A percentile compares a stretch with the other conserved stretches of the same genome.
Evolutionary conservation across 495 filamentous ascomycete species (phyloP).

Genomic region (Hypoxylon perforatum): DNA sequence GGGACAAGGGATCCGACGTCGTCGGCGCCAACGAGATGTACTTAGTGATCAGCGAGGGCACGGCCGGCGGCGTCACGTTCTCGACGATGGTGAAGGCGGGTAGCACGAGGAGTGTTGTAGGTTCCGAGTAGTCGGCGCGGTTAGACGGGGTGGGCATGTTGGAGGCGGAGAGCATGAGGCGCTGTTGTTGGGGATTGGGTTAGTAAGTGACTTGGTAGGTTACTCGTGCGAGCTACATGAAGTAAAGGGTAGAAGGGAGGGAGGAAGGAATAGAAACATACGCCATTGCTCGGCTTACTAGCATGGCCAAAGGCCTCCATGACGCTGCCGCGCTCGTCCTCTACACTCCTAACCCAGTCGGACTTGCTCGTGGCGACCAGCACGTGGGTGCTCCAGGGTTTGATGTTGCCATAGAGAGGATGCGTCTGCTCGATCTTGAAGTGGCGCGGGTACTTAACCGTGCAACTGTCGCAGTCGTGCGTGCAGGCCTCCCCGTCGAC

Average conservation of each 20-base stretch:
- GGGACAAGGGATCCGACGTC: slow-evolving; percentile 74
- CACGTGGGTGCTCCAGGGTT: slow-evolving; percentile 89
- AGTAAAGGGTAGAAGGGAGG: no score
- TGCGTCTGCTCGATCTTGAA: slow-evolving; percentile 82
- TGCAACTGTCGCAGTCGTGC: slow-evolving; percentile 89
- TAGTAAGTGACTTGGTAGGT: slow-evolving; percentile 15
- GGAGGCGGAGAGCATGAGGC: slow-evolving; percentile 90
- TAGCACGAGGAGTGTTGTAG: slow-evolving; percentile 86
- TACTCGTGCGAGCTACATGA: no score
- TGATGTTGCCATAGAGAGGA: slow-evolving; percentile 85
- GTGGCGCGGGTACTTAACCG: slow-evolving; percentile 74
- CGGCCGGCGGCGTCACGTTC: slow-evolving; percentile 80
- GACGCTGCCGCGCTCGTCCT: slow-evolving; percentile 89
- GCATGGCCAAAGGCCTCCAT: slow-evolving; percentile 87
- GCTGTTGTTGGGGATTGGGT: slow-evolving; percentile 55
- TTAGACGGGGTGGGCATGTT: slow-evolving; percentile 83
- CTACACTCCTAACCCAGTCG: slow-evolving; percentile 92
- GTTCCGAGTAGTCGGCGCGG: slow-evolving; percentile 66
- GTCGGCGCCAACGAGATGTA: slow-evolving; percentile 80
- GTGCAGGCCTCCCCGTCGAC: slow-evolving; percentile 91
- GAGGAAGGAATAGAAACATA: slow-evolving; percentile 56
- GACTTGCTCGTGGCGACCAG: slow-evolving; percentile 94
- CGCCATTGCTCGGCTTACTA: slow-evolving; percentile 76
- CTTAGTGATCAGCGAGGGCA: slow-evolving; percentile 75
- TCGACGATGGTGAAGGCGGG: slow-evolving; percentile 89